Base-by-base conservation (phyloP, 208 protist species). In the Leishmania lainsoni region DNA sequence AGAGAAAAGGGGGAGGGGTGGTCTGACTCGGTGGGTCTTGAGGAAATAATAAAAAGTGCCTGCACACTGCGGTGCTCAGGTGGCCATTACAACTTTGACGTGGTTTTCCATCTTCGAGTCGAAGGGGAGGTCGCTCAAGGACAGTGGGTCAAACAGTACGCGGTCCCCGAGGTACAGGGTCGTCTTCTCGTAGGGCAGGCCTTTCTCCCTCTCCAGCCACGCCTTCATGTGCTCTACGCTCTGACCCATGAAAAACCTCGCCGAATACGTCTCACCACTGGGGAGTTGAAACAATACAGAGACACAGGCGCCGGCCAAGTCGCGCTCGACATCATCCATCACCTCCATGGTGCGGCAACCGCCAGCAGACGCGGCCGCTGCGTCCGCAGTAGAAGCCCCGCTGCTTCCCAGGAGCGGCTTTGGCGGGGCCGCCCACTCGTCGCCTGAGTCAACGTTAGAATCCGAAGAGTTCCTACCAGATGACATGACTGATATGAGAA, bases 41-140 rank as follows among this genome's bases (percentile, higher is more conserved):
- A 17, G 22, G 69, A 32, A 8, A 1, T 20, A 51, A 20, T 9
- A 14, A 51, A 12, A 52, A 45, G 26, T 26, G 69, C 1, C 8
- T 4, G 69, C 48, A 22, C 10, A 32, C 69, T 5, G 69, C 35
- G 22, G 32, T 32, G 72, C 22, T 86, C 49, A 89, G 73, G 63
- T 80, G 42, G 51, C 72, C 68, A 89, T 35, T 26, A 83, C 77
- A n/a, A 93, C 91, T 22, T 61, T 68, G 22, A 93, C 90, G 65
- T 86, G 39, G 78, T 97, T 97, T 1, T 87, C 84, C 58, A 84
- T 79, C 3, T 87, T 78, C 9, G 83, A 81, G 58, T 83, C 80
- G 69, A 97, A 96, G 2, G 94, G 92, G 61, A 96, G 76, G 75
- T 97, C 94, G 71, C 91, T 92, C 54, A 97, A 82, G 42, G 92